These are phyloP conservation scores for Exophiala bonariae DNA, from an alignment of 2,329 filamentous ascomycete genomes.

Conservation along the genomic window DNA sequence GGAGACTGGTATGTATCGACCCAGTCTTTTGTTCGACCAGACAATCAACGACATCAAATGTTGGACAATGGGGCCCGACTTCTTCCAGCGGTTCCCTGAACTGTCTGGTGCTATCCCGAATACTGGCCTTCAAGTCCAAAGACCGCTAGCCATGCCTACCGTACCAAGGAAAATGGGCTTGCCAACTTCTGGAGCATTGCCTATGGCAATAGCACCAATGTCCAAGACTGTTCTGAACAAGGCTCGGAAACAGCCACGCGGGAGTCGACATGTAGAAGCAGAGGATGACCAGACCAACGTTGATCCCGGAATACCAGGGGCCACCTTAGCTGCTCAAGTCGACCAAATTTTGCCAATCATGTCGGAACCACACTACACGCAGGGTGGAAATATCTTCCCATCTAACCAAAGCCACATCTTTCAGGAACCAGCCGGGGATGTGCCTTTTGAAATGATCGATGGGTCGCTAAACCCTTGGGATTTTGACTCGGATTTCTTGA, in stretches of 20 bases:
- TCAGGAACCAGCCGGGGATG: neutral
- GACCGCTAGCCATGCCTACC: neutral
- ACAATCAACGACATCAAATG: slow-evolving; percentile 12
- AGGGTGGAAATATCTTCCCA: neutral
- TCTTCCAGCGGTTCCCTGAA: slow-evolving; percentile 16
- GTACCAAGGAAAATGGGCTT: neutral
- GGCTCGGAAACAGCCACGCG: neutral
- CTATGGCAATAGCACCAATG: neutral
- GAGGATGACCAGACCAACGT: neutral
- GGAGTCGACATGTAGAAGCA: neutral
- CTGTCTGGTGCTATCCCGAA: slow-evolving; percentile 12
- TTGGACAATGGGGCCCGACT: slow-evolving; percentile 15
- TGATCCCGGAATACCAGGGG: neutral
- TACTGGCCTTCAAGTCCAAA: neutral
- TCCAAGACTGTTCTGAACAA: neutral
- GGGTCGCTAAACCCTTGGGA: neutral
- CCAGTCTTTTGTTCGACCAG: slow-evolving; percentile 13
- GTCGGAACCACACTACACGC: neutral
- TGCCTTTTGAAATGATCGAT: neutral
- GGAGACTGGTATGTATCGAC: slow-evolving; percentile 13
- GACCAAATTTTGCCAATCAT: neutral
- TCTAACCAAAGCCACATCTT: neutral
- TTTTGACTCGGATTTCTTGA: neutral
- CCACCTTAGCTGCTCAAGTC: neutral
- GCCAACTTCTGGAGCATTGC: neutral